These are phyloP conservation scores for Cardamine resedifolia DNA, from an alignment of 345 rosid genomes.

Conservation along the genomic window DNA sequence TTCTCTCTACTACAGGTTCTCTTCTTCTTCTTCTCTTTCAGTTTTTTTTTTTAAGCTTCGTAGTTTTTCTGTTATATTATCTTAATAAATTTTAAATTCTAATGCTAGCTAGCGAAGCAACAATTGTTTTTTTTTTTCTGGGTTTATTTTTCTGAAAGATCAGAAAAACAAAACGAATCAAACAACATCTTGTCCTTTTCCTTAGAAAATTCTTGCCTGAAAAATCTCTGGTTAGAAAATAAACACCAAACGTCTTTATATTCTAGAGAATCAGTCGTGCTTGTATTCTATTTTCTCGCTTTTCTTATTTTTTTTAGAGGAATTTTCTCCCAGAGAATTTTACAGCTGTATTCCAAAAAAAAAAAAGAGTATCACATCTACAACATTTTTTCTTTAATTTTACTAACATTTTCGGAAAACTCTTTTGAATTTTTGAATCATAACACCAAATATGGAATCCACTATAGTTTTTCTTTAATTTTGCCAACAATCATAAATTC, in stretches of 20 bases:
- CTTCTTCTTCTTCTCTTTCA: not conserved
- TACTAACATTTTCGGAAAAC: constrained; percentile 4
- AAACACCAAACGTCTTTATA: constrained; percentile 32
- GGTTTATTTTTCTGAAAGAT: not conserved
- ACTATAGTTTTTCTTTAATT: constrained; percentile 1
- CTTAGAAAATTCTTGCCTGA: constrained; percentile 32
- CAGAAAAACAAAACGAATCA: constrained; percentile 6
- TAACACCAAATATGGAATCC: constrained; percentile 31
- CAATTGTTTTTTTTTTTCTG: not conserved
- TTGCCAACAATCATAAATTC: not conserved
- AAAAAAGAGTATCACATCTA: constrained; percentile 23
- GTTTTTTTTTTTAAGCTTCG: not conserved
- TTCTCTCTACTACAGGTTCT: constrained; percentile 26
- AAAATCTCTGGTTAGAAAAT: constrained; percentile 37
- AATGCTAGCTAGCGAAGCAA: not conserved
- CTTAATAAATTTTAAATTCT: not conserved
- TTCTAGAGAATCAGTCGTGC: constrained; percentile 27
- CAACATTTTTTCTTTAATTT: not conserved
- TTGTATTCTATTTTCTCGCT: constrained; percentile 30
- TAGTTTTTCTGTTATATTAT: not conserved
- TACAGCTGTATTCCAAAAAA: constrained; percentile 35
- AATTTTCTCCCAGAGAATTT: constrained; percentile 28
- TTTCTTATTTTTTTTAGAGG: not conserved
- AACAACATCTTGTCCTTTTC: constrained; percentile 18
- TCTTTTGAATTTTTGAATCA: not conserved